Conservation (phyloP, 495 filamentous ascomycete species). For the Aspergillus leporis region DNA sequence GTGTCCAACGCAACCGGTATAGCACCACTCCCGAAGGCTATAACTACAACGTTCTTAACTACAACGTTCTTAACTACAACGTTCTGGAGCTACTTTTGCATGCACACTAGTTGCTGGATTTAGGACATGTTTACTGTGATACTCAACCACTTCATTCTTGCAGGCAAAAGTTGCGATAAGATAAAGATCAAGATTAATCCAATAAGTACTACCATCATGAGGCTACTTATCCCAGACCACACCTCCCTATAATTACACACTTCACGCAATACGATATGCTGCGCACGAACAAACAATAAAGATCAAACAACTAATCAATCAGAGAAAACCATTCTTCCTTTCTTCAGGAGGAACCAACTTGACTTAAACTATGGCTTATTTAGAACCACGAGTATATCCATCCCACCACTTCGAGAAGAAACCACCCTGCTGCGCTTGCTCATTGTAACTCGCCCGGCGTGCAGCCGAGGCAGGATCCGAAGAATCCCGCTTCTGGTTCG, state of each 20-base stretch:
- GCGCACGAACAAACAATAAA: neutral
- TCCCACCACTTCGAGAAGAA: slow-evolving; percentile 56
- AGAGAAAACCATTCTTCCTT: neutral
- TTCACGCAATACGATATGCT: neutral
- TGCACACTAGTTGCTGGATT: too few relatives aligned
- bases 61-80: too few relatives aligned
- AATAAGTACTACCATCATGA: neutral
- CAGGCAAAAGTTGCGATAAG: neutral
- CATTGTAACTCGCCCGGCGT: slow-evolving; percentile 49
- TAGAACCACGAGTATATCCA: slow-evolving; percentile 42
- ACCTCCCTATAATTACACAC: neutral
- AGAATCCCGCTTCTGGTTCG: slow-evolving; percentile 52
- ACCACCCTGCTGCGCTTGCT: slow-evolving; percentile 45
- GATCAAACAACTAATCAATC: neutral
- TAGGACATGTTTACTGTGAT: too few relatives aligned
- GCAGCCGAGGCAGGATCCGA: slow-evolving; percentile 36
- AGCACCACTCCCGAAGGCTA: too few relatives aligned
- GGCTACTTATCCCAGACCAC: neutral
- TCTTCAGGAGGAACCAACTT: neutral
- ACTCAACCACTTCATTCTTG: neutral
- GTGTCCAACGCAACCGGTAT: too few relatives aligned
- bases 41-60: too few relatives aligned
- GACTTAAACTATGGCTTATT: slow-evolving; percentile 12
- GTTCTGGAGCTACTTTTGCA: too few relatives aligned
- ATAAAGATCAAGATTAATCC: neutral